A percentile compares a stretch with the other conserved stretches of the same genome.
These are phyloP conservation scores for Fusarium aywerte DNA, from an alignment of 2,329 filamentous ascomycete genomes.

Conservation along the genomic window DNA sequence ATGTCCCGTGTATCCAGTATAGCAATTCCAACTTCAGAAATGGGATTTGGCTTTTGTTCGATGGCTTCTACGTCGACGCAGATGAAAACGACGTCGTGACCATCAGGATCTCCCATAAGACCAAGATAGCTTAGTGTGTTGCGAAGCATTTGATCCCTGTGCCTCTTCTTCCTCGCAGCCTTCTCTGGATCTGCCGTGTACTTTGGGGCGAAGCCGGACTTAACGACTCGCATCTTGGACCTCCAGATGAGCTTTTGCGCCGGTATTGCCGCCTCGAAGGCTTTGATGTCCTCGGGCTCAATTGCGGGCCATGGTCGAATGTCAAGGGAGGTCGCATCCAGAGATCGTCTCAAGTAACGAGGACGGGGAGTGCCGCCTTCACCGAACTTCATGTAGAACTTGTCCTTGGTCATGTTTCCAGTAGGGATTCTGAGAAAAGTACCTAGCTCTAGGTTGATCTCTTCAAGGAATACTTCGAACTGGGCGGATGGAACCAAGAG, in stretches of 20 bases:
- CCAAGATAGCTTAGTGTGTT: slow-evolving; percentile 78
- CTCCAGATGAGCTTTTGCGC: slow-evolving; percentile 33
- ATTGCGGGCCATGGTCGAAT: slow-evolving; percentile 52
- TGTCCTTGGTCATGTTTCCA: slow-evolving; percentile 57
- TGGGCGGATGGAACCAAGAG: slow-evolving; percentile 76
- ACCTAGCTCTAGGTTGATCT: slow-evolving; percentile 70
- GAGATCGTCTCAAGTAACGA: slow-evolving; percentile 71
- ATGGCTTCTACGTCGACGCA: slow-evolving; percentile 86
- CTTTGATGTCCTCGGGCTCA: slow-evolving; percentile 48
- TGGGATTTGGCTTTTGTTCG: slow-evolving; percentile 70
- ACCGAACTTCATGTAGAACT: slow-evolving; percentile 72
- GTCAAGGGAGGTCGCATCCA: slow-evolving; percentile 53
- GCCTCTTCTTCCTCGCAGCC: slow-evolving; percentile 62
- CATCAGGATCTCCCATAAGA: slow-evolving; percentile 51
- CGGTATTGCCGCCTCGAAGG: slow-evolving; percentile 44
- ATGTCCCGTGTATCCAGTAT: slow-evolving; percentile 77
- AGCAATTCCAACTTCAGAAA: slow-evolving; percentile 90
- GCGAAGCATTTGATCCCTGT: slow-evolving; percentile 66
- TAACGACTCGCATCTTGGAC: slow-evolving; percentile 39
- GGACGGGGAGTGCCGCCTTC: slow-evolving; percentile 70
- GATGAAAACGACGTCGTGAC: slow-evolving; percentile 68
- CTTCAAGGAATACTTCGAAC: slow-evolving; percentile 70
- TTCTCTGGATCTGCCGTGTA: slow-evolving; percentile 55
- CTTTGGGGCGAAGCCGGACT: slow-evolving; percentile 32
- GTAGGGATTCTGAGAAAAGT: slow-evolving; percentile 68